Conservation (phyloP, 192 early-diverging fungal genomes). For the Coemansia sp. region DNA sequence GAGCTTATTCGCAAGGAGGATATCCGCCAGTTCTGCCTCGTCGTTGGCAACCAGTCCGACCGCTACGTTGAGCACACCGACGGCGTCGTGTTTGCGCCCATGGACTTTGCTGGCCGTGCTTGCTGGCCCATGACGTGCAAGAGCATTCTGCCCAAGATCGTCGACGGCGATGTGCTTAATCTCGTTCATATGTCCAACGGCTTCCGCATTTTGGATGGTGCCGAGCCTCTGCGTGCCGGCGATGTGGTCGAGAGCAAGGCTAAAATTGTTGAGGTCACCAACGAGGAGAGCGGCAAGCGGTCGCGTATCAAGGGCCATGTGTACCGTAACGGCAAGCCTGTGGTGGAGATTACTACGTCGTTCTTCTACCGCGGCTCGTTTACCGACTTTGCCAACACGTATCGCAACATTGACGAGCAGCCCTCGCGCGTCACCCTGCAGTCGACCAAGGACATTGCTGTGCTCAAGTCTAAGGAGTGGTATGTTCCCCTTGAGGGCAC, state of each 20-base stretch:
- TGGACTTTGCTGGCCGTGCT: constrained; percentile 61
- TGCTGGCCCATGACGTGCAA: constrained; percentile 83
- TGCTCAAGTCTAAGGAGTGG: constrained; percentile 89
- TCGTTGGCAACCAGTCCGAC: constrained; percentile 69
- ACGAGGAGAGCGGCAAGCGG: constrained; percentile 88
- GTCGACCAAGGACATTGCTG: constrained; percentile 82
- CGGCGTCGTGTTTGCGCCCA: constrained; percentile 83
- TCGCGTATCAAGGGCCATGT: constrained; percentile 84
- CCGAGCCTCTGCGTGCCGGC: constrained; percentile 70
- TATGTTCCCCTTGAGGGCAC: constrained; percentile 53
- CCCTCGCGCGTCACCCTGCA: constrained; percentile 67
- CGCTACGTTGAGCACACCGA: constrained; percentile 86
- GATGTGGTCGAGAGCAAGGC: constrained; percentile 84
- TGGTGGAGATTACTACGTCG: constrained; percentile 82
- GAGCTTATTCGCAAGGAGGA: constrained; percentile 72
- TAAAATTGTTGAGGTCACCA: constrained; percentile 80
- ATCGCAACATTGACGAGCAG: constrained; percentile 79
- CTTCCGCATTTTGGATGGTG: constrained; percentile 78
- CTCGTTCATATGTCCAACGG: constrained; percentile 94
- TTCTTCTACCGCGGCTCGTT: constrained; percentile 94
- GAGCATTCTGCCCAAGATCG: constrained; percentile 88
- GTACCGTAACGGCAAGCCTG: constrained; percentile 66
- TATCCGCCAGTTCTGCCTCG: constrained; percentile 74
- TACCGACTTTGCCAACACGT: constrained; percentile 84
- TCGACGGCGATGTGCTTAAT: constrained; percentile 89